Evolutionary conservation across 2,329 filamentous ascomycete species (phyloP), one percentile per base, ranked within the genome.

Genomic region (Paraphaeosphaeria sporulosa): DNA sequence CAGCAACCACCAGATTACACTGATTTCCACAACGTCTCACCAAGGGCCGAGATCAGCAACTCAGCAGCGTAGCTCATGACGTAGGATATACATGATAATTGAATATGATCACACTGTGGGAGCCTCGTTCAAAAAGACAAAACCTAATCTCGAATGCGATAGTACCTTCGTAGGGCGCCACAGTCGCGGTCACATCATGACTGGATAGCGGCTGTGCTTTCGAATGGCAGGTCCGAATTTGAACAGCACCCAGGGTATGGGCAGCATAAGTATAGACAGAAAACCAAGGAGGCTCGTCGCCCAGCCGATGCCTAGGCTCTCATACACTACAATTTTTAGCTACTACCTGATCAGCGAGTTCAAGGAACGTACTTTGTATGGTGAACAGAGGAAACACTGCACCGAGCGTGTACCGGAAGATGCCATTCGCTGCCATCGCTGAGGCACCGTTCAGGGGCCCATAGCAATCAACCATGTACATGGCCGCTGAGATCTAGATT

Each of bases 281-380:
- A 79, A 78, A 10, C 74, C 79, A 23, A 81, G 69, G 30, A 81
- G 64, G 10, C 71, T 76, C 0, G 76, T 76, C 2, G 78, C 78
- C 78, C 78, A 81, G 9, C 74, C 73, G 17, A 73, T 72, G 0
- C 76, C 76, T 3, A 80, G 66, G 4, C 60, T 62, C 23, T 70
- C 46, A 52, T 76, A 77, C 74, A 77, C 71, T 72, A 25, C 4
- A 30, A 15, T 4, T 38, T 38, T 54, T 25, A 54, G 51, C 25
- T 27, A 43, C 34, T 21, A 6, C 3, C 64, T 42, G 63, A 30
- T 12, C 25, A 30, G 55, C 36, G 15, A 50, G 10, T 1, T 2
- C 19, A 17, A 17, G 30, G 17, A 4, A 59, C 69, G 38, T 66
- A 74, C 71, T 79, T 50, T 79, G 76, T 5, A 74, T 63, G 0